Evolutionary conservation across 208 protist species (phyloP).

Genomic region (Eutreptiella sp.): DNA sequence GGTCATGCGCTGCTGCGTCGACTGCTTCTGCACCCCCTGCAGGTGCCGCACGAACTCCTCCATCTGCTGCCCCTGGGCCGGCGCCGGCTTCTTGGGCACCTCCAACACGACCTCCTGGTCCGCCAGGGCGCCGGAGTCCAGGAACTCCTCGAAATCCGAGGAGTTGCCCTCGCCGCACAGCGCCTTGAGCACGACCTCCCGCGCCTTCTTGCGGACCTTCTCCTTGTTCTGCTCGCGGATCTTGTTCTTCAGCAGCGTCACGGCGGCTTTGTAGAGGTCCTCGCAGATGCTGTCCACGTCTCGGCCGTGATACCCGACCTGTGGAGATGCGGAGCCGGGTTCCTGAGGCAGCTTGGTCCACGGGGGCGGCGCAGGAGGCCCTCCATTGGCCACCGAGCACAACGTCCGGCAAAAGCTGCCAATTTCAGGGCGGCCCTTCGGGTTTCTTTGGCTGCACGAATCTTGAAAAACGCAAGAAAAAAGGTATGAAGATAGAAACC

Average conservation of each 20-base stretch:
- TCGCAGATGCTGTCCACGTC: slow-evolving; percentile 93
- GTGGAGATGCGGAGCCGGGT: too few relatives aligned
- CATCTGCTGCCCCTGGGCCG: slow-evolving; percentile 17
- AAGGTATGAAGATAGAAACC: too few relatives aligned
- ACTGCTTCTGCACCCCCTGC: slow-evolving; percentile 31
- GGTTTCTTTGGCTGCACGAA: too few relatives aligned
- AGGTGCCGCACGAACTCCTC: slow-evolving; percentile 7
- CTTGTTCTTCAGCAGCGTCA: slow-evolving; percentile 66
- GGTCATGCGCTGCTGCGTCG: slow-evolving; percentile 50
- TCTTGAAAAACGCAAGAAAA: too few relatives aligned
- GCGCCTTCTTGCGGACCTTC: slow-evolving; percentile 63
- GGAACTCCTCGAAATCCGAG: not conserved
- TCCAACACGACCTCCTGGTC: slow-evolving; percentile 10
- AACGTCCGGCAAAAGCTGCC: too few relatives aligned
- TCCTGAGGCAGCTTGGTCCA: too few relatives aligned
- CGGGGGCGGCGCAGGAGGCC: too few relatives aligned
- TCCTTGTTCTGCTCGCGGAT: slow-evolving; percentile 54
- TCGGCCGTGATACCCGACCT: slow-evolving; percentile 88
- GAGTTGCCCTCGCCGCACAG: slow-evolving; percentile 37
- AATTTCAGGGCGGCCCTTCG: too few relatives aligned
- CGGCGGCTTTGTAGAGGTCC: slow-evolving; percentile 84
- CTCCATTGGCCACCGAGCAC: too few relatives aligned
- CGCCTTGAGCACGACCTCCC: slow-evolving; percentile 62
- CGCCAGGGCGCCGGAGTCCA: not conserved
- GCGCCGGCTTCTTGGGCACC: slow-evolving; percentile 22